phyloP scores from a whole-genome alignment of 2,329 filamentous ascomycete genomes.

The Fusarium secorum region DNA sequence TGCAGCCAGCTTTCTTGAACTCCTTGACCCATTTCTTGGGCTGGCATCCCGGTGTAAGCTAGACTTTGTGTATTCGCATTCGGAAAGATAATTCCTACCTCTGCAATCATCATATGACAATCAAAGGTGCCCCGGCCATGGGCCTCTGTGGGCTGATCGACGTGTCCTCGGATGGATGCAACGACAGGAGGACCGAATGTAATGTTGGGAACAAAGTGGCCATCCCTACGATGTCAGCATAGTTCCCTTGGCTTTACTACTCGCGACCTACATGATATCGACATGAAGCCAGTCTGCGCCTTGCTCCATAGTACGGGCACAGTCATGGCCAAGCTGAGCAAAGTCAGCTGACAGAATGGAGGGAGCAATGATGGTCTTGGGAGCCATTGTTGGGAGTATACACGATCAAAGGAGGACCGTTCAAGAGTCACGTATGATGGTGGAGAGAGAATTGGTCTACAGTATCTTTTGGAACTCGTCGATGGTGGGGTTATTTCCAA shows the following conservation, averaged over 20 bases:
- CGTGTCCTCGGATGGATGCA: constrained; percentile 88
- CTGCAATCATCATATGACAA: constrained; percentile 99
- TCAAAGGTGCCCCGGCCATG: constrained; percentile 92
- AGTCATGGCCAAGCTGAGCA: constrained; percentile 84
- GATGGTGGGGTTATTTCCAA: constrained; percentile 26
- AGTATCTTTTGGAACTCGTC: neutral
- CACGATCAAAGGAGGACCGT: constrained; percentile 1
- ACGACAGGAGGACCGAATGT: constrained; percentile 96
- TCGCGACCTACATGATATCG: constrained; percentile 75
- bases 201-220: constrained; percentile 98
- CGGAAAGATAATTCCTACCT: constrained; percentile 64
- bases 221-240: constrained; percentile 71
- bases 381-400: constrained; percentile 69
- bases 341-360: constrained; percentile 99
- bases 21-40: constrained; percentile 98
- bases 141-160: constrained; percentile 73
- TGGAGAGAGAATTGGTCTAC: constrained; percentile 26
- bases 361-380: constrained; percentile 91
- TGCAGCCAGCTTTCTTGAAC: constrained; percentile 91
- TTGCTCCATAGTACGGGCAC: constrained; percentile 82
- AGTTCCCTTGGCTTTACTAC: neutral
- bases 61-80: neutral
- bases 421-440: constrained; percentile 23
- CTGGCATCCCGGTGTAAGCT: constrained; percentile 54
- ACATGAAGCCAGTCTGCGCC: constrained; percentile 95